phyloP scores from a whole-genome alignment of 371 early-diverging fungal species.

The Nematocida ironsii region DNA sequence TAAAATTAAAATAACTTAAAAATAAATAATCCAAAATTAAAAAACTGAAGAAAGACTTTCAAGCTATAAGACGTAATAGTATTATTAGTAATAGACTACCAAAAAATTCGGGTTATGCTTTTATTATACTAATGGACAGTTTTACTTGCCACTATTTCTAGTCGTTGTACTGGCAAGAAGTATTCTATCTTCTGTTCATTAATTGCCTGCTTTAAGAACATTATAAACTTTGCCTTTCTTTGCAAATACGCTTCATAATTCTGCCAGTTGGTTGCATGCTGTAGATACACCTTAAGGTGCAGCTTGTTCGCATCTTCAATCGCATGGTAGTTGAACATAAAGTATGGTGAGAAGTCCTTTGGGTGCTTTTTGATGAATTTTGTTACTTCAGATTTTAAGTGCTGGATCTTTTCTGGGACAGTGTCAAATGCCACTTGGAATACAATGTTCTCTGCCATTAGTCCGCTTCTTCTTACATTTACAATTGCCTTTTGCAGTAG shows the following conservation, averaged over 20 bases:
- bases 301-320: slow-evolving; percentile 70
- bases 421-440: slow-evolving; percentile 68
- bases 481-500: slow-evolving; percentile 63
- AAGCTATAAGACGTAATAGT: too few relatives aligned
- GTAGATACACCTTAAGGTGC: slow-evolving; percentile 68
- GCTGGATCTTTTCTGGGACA: slow-evolving; percentile 59
- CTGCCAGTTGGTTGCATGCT: slow-evolving; percentile 69
- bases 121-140: neutral
- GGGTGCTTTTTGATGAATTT: slow-evolving; percentile 65
- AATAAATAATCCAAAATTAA: too few relatives aligned
- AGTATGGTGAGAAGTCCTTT: slow-evolving; percentile 67
- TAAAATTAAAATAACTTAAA: too few relatives aligned
- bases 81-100: neutral
- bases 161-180: slow-evolving; percentile 63
- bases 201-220: slow-evolving; percentile 64
- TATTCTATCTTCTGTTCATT: slow-evolving; percentile 66
- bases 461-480: slow-evolving; percentile 69
- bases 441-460: slow-evolving; percentile 66
- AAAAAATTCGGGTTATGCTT: neutral
- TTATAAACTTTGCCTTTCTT: slow-evolving; percentile 67
- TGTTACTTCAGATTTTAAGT: slow-evolving; percentile 61
- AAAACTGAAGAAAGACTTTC: too few relatives aligned
- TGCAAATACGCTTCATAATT: slow-evolving; percentile 69
- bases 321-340: slow-evolving; percentile 69
- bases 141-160: slow-evolving; percentile 39